These are phyloP conservation scores for Comarum palustre DNA, from an alignment of 306 rosid genomes.

Conservation along the genomic window DNA sequence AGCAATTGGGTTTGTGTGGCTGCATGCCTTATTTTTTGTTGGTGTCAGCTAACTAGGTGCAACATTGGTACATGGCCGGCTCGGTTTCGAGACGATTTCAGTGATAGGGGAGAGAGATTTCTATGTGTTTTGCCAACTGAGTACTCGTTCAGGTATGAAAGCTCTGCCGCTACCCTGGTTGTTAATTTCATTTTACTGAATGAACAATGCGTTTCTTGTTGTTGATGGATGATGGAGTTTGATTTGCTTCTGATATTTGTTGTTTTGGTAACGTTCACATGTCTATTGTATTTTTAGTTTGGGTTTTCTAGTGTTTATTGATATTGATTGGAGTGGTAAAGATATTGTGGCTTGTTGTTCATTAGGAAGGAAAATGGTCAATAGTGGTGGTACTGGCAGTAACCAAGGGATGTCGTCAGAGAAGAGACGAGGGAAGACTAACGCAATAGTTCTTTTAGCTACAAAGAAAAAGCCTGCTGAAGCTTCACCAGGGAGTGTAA, in stretches of 20 bases:
- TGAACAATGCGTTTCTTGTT: not conserved
- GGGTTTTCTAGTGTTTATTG: conserved; percentile 16
- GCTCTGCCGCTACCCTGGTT: not conserved
- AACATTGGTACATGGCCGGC: conserved; percentile 14
- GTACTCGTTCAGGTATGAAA: conserved; percentile 23
- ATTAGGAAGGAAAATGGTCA: conserved; percentile 30
- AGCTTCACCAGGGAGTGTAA: not conserved
- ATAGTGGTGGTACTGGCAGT: conserved; percentile 18
- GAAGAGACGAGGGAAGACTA: conserved; percentile 34
- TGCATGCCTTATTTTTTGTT: conserved; percentile 18
- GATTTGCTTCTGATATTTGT: not conserved
- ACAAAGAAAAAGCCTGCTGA: conserved; percentile 2
- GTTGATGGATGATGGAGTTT: not conserved
- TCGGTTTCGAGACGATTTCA: conserved; percentile 13
- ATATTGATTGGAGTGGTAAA: conserved; percentile 25
- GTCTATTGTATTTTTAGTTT: not conserved
- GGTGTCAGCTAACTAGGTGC: conserved; percentile 12
- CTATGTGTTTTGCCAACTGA: conserved; percentile 9
- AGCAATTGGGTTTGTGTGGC: conserved; percentile 23
- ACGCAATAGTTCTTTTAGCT: conserved; percentile 33
- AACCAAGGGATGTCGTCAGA: conserved; percentile 11
- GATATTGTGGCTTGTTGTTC: conserved; percentile 22
- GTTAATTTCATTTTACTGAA: not conserved
- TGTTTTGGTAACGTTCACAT: not conserved
- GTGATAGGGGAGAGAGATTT: conserved; percentile 14